Evolutionary conservation across 2,329 filamentous ascomycete genomes (phyloP).

Genomic region (Thielaviopsis musarum): DNA sequence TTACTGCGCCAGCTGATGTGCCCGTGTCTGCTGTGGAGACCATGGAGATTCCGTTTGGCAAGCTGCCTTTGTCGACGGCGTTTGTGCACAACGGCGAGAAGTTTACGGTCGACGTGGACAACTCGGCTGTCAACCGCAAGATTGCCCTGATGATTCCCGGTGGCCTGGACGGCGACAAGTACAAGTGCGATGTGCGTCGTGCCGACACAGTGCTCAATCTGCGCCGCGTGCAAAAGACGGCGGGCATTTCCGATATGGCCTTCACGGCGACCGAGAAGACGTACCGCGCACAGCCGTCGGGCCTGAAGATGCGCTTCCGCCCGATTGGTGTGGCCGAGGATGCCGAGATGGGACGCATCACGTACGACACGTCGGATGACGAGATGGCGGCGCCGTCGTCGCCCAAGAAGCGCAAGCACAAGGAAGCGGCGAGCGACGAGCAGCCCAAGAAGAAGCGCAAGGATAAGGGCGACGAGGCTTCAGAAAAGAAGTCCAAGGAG

Average conservation of each 20-base stretch:
- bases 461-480: slow-evolving; percentile 4
- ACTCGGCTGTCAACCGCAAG: slow-evolving; percentile 28
- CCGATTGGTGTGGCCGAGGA: slow-evolving; percentile 45
- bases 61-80: slow-evolving; percentile 26
- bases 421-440: slow-evolving; percentile 1
- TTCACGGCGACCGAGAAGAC: slow-evolving; percentile 18
- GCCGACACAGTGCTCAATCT: slow-evolving; percentile 8
- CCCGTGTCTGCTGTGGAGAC: slow-evolving; percentile 51
- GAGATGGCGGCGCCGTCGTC: slow-evolving; percentile 2
- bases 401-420: slow-evolving; percentile 12
- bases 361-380: slow-evolving; percentile 9
- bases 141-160: slow-evolving; percentile 10
- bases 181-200: slow-evolving; percentile 10
- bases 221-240: slow-evolving; percentile 5
- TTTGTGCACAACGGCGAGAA: slow-evolving; percentile 46
- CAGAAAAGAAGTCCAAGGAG: background rate
- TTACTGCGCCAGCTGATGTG: slow-evolving; percentile 53
- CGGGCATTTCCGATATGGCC: background rate
- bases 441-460: slow-evolving; percentile 11
- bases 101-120: slow-evolving; percentile 42
- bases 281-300: slow-evolving; percentile 48
- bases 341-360: slow-evolving; percentile 15
- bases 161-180: slow-evolving; percentile 9
- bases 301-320: slow-evolving; percentile 48
- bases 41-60: slow-evolving; percentile 41